These are phyloP conservation scores for Ammopiptanthus mongolicus DNA, from an alignment of 306 rosid species.

Conservation along the genomic window DNA sequence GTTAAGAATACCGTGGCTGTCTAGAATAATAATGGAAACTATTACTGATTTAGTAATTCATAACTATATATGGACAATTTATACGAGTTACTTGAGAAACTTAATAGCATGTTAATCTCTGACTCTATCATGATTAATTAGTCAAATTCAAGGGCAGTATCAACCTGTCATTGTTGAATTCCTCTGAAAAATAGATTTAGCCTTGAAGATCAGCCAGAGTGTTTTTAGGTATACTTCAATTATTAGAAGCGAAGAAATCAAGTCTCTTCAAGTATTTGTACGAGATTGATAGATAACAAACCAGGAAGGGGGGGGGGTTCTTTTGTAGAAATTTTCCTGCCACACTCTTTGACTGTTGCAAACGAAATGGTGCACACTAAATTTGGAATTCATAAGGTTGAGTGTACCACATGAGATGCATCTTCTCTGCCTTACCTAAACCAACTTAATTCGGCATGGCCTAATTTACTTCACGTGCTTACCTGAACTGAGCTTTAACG, in stretches of 20 bases:
- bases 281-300: conserved; percentile 1
- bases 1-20: too few species aligned
- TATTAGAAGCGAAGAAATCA: not conserved
- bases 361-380: not conserved
- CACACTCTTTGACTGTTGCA: not conserved
- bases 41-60: too few species aligned
- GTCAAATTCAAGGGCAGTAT: too few species aligned
- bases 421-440: not conserved
- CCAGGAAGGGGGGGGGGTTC: not conserved
- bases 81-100: too few species aligned
- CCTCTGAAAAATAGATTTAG: too few species aligned
- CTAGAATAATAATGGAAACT: too few species aligned
- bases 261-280: not conserved
- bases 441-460: not conserved
- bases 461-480: not conserved
- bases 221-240: too few species aligned
- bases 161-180: too few species aligned
- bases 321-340: not conserved
- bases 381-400: conserved; percentile 14
- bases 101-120: too few species aligned
- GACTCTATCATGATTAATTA: too few species aligned
- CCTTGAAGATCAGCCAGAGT: too few species aligned
- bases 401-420: conserved; percentile 18
- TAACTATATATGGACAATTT: too few species aligned
- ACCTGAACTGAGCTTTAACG: not conserved